These are phyloP conservation scores for Tillandsia leiboldiana DNA, from an alignment of 176 grass and related monocot genomes.

Conservation along the genomic window DNA sequence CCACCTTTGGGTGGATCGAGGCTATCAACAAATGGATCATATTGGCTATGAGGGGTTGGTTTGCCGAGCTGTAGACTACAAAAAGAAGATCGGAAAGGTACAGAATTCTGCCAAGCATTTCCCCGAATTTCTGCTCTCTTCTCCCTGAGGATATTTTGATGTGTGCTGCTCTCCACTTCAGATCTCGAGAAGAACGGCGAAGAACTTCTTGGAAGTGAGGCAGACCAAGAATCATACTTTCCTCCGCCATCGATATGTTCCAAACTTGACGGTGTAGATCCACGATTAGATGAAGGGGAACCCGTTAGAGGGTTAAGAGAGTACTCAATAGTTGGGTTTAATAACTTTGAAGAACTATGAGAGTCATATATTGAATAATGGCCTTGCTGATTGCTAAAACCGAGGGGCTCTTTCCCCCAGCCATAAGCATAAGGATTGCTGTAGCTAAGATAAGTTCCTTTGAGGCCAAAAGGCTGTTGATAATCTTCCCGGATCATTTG, in stretches of 20 bases:
- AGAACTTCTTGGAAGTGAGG: slow-evolving; percentile 18
- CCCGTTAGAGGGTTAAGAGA: slow-evolving; percentile 18
- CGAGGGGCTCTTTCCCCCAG: slow-evolving; percentile 18
- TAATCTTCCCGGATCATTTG: slow-evolving; percentile 27
- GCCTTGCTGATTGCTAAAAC: slow-evolving; percentile 24
- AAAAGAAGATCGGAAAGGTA: slow-evolving; percentile 59
- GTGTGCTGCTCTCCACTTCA: background rate
- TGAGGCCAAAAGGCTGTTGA: slow-evolving; percentile 6
- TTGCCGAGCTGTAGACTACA: slow-evolving; percentile 20
- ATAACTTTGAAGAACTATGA: slow-evolving; percentile 22
- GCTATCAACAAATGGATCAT: slow-evolving; percentile 44
- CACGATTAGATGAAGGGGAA: slow-evolving; percentile 16
- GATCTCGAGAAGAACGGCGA: slow-evolving; percentile 8
- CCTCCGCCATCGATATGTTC: slow-evolving; percentile 14
- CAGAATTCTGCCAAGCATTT: slow-evolving; percentile 50
- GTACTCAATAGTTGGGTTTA: slow-evolving; percentile 19
- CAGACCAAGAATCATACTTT: slow-evolving; percentile 19
- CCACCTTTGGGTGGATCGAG: slow-evolving; percentile 27
- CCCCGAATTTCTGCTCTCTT: slow-evolving; percentile 28
- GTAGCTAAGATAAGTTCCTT: slow-evolving; percentile 11
- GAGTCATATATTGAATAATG: slow-evolving; percentile 13
- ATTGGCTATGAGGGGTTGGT: slow-evolving; percentile 24
- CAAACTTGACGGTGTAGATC: slow-evolving; percentile 24
- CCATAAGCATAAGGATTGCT: slow-evolving; percentile 23
- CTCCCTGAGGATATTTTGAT: background rate